Conservation (phyloP, 139 green algal species). For the Micractinium sp. region DNA sequence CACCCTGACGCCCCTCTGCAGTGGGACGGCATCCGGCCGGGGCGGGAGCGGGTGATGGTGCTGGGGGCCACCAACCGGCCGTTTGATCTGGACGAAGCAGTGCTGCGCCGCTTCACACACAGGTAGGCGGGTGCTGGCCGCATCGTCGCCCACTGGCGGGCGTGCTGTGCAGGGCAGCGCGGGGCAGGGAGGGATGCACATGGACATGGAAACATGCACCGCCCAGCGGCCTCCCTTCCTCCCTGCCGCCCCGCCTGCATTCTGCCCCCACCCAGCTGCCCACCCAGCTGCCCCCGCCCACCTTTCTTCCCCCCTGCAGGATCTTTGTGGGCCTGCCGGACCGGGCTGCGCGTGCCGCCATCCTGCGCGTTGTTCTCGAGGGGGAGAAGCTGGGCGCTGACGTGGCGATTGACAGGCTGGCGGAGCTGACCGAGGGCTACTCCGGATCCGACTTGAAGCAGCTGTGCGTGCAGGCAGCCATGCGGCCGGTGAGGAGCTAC, state of each 20-base stretch:
- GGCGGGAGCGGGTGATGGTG: constrained; percentile 55
- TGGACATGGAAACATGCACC: no score
- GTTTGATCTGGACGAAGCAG: constrained; percentile 80
- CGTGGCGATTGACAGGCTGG: constrained; percentile 44
- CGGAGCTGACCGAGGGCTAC: constrained; percentile 49
- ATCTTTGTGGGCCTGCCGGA: constrained; percentile 77
- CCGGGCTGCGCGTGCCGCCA: constrained; percentile 59
- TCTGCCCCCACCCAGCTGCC: background rate
- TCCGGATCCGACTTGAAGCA: constrained; percentile 52
- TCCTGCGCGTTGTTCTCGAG: constrained; percentile 60
- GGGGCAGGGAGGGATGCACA: background rate
- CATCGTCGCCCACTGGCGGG: no score
- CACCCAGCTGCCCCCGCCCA: background rate
- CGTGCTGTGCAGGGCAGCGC: background rate
- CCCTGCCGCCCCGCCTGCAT: background rate
- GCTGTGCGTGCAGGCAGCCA: constrained; percentile 54
- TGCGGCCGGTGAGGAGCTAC: constrained; percentile 52
- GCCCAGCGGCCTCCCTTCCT: background rate
- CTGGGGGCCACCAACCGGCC: constrained; percentile 81
- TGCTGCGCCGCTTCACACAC: constrained; percentile 60
- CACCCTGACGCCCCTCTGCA: background rate
- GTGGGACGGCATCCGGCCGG: constrained; percentile 36
- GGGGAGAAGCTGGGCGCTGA: constrained; percentile 40
- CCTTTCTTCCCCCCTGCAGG: constrained; percentile 52
- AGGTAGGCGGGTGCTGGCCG: background rate